Conservation (phyloP, 2,329 filamentous ascomycete species). For the Colletotrichum sp. region DNA sequence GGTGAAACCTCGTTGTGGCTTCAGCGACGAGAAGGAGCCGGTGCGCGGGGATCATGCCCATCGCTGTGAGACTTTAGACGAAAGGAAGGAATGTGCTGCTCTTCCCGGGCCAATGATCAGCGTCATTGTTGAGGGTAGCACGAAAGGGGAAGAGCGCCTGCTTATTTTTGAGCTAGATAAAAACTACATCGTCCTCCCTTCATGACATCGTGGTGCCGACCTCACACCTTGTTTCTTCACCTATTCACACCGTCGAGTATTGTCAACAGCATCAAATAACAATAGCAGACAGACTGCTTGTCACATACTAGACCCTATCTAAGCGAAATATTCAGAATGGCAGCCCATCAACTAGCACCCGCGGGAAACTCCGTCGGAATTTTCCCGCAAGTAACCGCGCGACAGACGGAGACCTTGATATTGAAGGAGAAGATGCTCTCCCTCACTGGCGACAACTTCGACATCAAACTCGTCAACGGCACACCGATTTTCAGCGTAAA, state of each 20-base stretch:
- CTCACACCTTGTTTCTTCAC: neutral
- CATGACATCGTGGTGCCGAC: neutral
- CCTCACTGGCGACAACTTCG: constrained; percentile 68
- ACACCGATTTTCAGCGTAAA: constrained; percentile 60
- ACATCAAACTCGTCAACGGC: constrained; percentile 61
- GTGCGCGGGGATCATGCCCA: neutral
- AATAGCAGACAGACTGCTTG: fast-evolving
- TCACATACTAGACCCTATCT: neutral
- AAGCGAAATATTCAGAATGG: neutral
- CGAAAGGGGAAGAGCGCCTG: neutral
- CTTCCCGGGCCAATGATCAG: neutral
- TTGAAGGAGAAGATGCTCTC: constrained; percentile 68
- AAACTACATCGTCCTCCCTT: neutral
- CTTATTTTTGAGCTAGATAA: neutral
- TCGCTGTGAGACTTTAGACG: neutral
- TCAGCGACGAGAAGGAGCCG: neutral
- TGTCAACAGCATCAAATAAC: fast-evolving
- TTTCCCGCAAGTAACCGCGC: constrained; percentile 42
- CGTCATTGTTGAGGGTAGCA: neutral
- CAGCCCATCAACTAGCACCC: constrained; percentile 26
- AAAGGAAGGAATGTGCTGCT: neutral
- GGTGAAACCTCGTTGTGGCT: neutral
- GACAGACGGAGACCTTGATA: constrained; percentile 52
- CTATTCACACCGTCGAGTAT: fast-evolving
- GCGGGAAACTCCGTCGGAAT: constrained; percentile 41